These are phyloP conservation scores for Lasiodiplodia theobromae DNA, from an alignment of 2,329 filamentous ascomycete genomes.

Conservation along the genomic window DNA sequence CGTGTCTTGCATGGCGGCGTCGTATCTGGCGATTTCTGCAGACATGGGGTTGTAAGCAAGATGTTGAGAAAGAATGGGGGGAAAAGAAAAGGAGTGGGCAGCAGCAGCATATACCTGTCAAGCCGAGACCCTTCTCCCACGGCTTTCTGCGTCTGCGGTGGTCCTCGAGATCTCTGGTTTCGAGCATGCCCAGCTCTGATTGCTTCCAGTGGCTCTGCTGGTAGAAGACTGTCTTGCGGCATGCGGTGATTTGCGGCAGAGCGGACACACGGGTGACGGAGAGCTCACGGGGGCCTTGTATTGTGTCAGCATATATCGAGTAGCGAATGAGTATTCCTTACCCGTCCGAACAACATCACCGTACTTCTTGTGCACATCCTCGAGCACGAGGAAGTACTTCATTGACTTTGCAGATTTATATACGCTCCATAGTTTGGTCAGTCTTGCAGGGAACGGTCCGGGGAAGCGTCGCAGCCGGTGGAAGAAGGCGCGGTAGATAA, in stretches of 20 bases:
- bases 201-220: slow-evolving; percentile 41
- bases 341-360: slow-evolving; percentile 9
- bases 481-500: slow-evolving; percentile 43
- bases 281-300: slow-evolving; percentile 13
- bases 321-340: neutral
- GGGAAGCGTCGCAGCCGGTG: slow-evolving; percentile 45
- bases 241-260: slow-evolving; percentile 31
- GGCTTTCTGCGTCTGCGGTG: neutral
- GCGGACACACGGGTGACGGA: slow-evolving; percentile 30
- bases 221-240: slow-evolving; percentile 42
- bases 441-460: slow-evolving; percentile 44
- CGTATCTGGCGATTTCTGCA: slow-evolving; percentile 13
- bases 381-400: slow-evolving; percentile 1
- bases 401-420: slow-evolving; percentile 32
- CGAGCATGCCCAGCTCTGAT: neutral
- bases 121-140: neutral
- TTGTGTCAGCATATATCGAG: neutral
- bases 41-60: no score
- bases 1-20: neutral
- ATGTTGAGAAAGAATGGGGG: neutral
- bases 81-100: neutral
- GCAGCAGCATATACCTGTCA: neutral
- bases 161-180: slow-evolving; percentile 3
- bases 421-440: slow-evolving; percentile 40
- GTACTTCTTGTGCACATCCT: slow-evolving; percentile 5